phyloP scores from a whole-genome alignment of 2,329 filamentous ascomycete species.

The Ascosphaera aggregata region DNA sequence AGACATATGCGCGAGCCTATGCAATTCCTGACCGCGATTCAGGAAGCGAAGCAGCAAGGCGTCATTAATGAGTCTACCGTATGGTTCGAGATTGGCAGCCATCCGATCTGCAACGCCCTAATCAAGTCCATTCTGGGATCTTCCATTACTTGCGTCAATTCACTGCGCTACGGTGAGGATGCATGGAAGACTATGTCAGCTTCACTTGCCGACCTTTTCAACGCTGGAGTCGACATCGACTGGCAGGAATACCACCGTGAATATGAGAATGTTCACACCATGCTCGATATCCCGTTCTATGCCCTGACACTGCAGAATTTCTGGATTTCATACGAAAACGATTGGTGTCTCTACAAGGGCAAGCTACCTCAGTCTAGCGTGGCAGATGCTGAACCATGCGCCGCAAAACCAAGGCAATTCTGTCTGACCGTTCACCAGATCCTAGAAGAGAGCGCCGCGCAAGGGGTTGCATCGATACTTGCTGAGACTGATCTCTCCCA shows the following conservation, averaged over 20 bases:
- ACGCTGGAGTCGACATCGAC: constrained; percentile 37
- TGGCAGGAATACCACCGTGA: constrained; percentile 48
- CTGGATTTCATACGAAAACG: constrained; percentile 33
- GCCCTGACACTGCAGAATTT: constrained; percentile 48
- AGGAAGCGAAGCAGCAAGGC: constrained; percentile 32
- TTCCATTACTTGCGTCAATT: constrained; percentile 31
- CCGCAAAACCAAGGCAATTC: not conserved
- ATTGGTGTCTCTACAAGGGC: constrained; percentile 2
- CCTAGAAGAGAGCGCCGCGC: not conserved
- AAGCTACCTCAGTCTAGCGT: not conserved
- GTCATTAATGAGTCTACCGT: constrained; percentile 41
- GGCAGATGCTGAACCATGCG: not conserved
- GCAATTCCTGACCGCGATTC: constrained; percentile 40
- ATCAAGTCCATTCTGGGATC: constrained; percentile 39
- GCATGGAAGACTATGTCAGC: constrained; percentile 39
- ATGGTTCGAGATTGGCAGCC: constrained; percentile 53
- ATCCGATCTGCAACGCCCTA: constrained; percentile 45
- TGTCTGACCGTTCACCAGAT: not conserved
- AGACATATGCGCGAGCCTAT: constrained; percentile 44
- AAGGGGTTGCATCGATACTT: not conserved
- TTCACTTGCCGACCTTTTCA: constrained; percentile 36
- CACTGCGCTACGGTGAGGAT: constrained; percentile 37
- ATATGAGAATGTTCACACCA: constrained; percentile 32
- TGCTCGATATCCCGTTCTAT: constrained; percentile 45
- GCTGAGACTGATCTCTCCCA: not conserved